A percentile compares a stretch with the other conserved stretches of the same genome.
Evolutionary conservation across 1,284 basidiomycete genomes (phyloP).

Genomic region (Apiotrichum sp.): DNA sequence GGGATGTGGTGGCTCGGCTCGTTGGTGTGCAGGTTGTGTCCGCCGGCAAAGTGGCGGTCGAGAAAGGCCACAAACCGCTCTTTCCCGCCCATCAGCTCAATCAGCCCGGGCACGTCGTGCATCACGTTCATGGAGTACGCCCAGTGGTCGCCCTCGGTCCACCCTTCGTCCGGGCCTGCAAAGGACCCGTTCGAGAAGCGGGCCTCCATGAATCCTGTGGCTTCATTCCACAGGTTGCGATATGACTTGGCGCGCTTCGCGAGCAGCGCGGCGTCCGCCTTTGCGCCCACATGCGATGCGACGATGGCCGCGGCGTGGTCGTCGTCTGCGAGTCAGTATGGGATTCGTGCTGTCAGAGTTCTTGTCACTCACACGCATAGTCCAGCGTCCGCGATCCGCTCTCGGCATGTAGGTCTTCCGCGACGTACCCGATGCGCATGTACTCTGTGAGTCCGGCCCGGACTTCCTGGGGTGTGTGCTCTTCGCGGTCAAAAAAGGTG

Average conservation of each 20-base stretch:
- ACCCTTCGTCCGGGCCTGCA: conserved; percentile 64
- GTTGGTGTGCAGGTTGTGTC: conserved; percentile 76
- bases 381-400: conserved; percentile 68
- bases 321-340: conserved; percentile 55
- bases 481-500: conserved; percentile 67
- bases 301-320: conserved; percentile 67
- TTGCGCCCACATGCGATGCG: conserved; percentile 54
- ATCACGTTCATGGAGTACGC: conserved; percentile 68
- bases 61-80: conserved; percentile 60
- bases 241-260: conserved; percentile 55
- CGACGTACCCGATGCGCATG: conserved; percentile 65
- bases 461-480: conserved; percentile 74
- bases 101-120: conserved; percentile 59
- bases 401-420: conserved; percentile 70
- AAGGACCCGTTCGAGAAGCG: conserved; percentile 61
- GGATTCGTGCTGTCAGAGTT: no score
- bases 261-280: conserved; percentile 54
- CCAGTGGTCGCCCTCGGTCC: conserved; percentile 81
- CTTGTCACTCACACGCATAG: conserved; percentile 59
- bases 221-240: conserved; percentile 62
- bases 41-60: conserved; percentile 70
- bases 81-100: conserved; percentile 61
- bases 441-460: conserved; percentile 71
- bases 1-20: conserved; percentile 57
- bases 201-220: conserved; percentile 75